Evolutionary conservation across 805 yeast species (phyloP).

Genomic region (Brettanomyces sp.): DNA sequence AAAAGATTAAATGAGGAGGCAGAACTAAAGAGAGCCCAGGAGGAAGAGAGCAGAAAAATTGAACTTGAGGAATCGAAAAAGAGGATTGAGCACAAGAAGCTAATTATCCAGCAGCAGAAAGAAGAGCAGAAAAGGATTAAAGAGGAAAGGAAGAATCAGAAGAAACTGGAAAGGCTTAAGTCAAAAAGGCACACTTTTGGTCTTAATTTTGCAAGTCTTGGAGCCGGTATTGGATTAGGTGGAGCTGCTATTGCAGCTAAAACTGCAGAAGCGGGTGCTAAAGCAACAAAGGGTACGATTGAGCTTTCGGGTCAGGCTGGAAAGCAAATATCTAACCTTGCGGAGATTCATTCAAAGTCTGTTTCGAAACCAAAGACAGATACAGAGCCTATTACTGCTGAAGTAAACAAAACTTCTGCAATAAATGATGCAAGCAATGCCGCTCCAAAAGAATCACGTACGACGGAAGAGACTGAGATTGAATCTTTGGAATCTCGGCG

Average conservation of each 20-base stretch:
- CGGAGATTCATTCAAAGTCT: conserved; percentile 18
- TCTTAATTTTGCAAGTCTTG: conserved; percentile 5
- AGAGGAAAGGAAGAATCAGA: conserved; percentile 29
- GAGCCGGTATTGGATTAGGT: conserved; percentile 16
- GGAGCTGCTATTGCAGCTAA: conserved; percentile 7
- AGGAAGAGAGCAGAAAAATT: conserved; percentile 19
- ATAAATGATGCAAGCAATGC: neutral
- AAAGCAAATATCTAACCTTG: conserved; percentile 12
- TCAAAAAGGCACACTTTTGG: conserved; percentile 23
- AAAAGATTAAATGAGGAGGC: conserved; percentile 33
- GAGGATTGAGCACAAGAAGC: conserved; percentile 23
- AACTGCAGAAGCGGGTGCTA: conserved; percentile 7
- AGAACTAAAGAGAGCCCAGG: conserved; percentile 23
- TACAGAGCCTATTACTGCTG: conserved; percentile 2
- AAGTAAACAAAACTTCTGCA: neutral
- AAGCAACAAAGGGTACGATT: conserved; percentile 11
- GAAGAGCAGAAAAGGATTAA: conserved; percentile 23
- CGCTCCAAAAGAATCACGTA: neutral
- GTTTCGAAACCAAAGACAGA: conserved; percentile 4
- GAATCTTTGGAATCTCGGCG: conserved; percentile 6
- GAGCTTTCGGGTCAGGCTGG: conserved; percentile 14
- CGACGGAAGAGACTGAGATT: conserved; percentile 8
- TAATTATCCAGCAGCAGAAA: conserved; percentile 17
- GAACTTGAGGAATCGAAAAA: conserved; percentile 23
- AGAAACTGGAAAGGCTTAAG: conserved; percentile 19